phyloP scores from a whole-genome alignment of 495 filamentous ascomycete species.

The Aspergillus saccharolyticus region DNA sequence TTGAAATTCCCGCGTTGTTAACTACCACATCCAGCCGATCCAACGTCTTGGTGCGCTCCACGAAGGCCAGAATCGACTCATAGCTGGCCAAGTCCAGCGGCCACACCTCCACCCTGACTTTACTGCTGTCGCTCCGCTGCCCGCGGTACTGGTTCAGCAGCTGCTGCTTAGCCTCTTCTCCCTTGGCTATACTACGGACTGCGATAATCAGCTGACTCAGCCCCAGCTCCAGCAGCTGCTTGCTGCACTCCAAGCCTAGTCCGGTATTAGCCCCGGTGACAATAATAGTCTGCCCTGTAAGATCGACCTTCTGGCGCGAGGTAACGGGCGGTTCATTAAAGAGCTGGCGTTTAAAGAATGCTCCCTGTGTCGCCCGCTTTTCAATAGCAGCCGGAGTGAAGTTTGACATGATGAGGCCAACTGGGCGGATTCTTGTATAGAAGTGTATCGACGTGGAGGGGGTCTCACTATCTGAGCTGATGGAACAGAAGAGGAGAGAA shows the following conservation, averaged over 20 bases:
- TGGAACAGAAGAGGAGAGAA: too few species aligned
- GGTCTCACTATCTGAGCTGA: too few species aligned
- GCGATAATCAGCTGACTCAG: conserved; percentile 46
- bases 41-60: conserved; percentile 23
- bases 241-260: conserved; percentile 36
- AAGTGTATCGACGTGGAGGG: too few species aligned
- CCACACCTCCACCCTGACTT: conserved; percentile 42
- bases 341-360: conserved; percentile 8
- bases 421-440: too few species aligned
- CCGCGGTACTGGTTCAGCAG: conserved; percentile 24
- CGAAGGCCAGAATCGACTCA: conserved; percentile 40
- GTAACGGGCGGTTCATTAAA: conserved; percentile 1
- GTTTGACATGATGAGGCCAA: too few species aligned
- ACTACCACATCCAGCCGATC: conserved; percentile 44
- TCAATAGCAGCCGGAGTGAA: not conserved
- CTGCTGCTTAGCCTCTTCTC: conserved; percentile 30
- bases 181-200: conserved; percentile 41
- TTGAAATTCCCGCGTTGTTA: conserved; percentile 48
- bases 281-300: conserved; percentile 33
- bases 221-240: conserved; percentile 37
- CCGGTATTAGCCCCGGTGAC: conserved; percentile 46
- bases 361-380: conserved; percentile 10
- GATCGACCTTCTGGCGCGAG: not conserved
- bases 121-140: not conserved
- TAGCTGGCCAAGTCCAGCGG: conserved; percentile 46